Conservation (phyloP, 345 rosid genomes). For the Durio zibethinus region DNA sequence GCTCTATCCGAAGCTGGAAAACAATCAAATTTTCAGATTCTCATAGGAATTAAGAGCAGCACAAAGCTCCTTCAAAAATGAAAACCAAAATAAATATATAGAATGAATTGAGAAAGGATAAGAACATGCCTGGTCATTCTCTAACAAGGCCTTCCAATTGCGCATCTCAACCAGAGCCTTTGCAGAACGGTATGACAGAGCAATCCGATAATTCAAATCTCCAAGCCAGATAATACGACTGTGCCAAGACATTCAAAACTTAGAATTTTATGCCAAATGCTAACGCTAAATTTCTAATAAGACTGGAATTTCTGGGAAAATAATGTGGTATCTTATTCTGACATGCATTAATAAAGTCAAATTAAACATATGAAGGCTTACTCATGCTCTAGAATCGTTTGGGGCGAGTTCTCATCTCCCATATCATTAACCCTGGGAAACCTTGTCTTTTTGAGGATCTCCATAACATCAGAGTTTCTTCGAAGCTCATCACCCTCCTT, state of each 20-base stretch:
- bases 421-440: slow-evolving; percentile 71
- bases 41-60: neutral
- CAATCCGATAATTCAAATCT: slow-evolving; percentile 91
- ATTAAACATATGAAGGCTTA: slow-evolving; percentile 23
- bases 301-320: neutral
- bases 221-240: slow-evolving; percentile 97
- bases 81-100: neutral
- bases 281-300: neutral
- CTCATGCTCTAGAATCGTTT: slow-evolving; percentile 87
- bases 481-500: slow-evolving; percentile 94
- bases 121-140: slow-evolving; percentile 84
- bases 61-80: neutral
- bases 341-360: neutral
- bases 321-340: neutral
- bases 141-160: slow-evolving; percentile 82
- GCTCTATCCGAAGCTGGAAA: slow-evolving; percentile 74
- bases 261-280: neutral
- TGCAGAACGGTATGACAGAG: slow-evolving; percentile 75
- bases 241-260: slow-evolving; percentile 20
- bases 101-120: neutral
- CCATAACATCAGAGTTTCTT: slow-evolving; percentile 92
- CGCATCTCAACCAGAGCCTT: slow-evolving; percentile 96
- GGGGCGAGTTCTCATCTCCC: slow-evolving; percentile 71
- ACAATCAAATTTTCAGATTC: slow-evolving; percentile 15
- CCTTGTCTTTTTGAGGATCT: slow-evolving; percentile 91